These are phyloP conservation scores for Pichia exigua DNA, from an alignment of 805 yeast genomes.

Conservation along the genomic window DNA sequence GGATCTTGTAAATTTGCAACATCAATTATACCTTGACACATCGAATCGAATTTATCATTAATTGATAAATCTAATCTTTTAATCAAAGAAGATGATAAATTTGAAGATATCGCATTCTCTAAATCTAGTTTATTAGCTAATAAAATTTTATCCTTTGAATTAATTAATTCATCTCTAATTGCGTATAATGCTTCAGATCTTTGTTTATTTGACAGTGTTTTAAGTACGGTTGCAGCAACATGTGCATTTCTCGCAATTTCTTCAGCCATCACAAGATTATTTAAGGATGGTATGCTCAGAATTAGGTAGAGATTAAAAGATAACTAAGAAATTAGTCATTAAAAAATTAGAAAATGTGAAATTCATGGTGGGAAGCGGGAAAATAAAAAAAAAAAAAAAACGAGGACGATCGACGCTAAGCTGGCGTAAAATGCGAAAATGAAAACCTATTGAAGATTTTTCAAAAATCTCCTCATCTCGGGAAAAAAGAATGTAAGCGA, in stretches of 20 bases:
- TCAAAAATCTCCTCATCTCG: too few species aligned
- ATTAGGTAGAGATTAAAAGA: too few species aligned
- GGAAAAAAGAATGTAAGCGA: too few species aligned
- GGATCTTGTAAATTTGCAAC: constrained; percentile 90
- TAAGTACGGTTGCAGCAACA: constrained; percentile 72
- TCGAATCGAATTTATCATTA: constrained; percentile 81
- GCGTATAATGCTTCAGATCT: constrained; percentile 66
- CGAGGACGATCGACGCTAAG: too few species aligned
- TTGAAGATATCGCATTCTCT: constrained; percentile 53
- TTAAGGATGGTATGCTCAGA: neutral
- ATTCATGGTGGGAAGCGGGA: too few species aligned
- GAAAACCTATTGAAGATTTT: too few species aligned
- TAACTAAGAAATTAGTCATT: too few species aligned
- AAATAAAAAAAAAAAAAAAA: too few species aligned
- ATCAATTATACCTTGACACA: constrained; percentile 91
- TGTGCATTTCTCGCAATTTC: constrained; percentile 75
- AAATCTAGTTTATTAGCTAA: constrained; percentile 71
- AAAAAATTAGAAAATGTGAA: too few species aligned
- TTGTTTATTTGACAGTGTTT: constrained; percentile 65
- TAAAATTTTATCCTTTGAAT: constrained; percentile 53
- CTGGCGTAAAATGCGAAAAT: too few species aligned
- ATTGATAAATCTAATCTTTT: constrained; percentile 78
- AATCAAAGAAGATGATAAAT: constrained; percentile 61
- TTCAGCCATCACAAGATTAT: constrained; percentile 44
- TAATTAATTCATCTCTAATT: constrained; percentile 62